Percentiles rank a stretch among this genome's conserved stretches.
Evolutionary conservation across 2,329 filamentous ascomycete genomes (phyloP).

Genomic region (Fusarium pseudonygamai): DNA sequence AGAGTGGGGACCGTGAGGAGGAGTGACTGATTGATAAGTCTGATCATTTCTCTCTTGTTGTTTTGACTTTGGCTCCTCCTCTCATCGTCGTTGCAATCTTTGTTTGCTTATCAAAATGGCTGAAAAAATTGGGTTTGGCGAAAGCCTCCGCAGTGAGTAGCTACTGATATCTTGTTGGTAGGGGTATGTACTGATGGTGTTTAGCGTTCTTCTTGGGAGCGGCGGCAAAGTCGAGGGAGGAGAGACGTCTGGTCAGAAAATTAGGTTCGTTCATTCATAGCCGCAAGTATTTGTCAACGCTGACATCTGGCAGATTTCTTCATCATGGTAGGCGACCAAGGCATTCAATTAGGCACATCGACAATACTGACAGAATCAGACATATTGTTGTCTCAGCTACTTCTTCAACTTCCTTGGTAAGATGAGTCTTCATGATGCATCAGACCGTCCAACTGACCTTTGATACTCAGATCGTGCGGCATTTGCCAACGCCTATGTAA

Average conservation of each 20-base stretch:
- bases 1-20: neutral
- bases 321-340: slow-evolving; percentile 36
- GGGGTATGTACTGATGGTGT: neutral
- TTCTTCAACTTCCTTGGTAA: slow-evolving; percentile 53
- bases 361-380: slow-evolving; percentile 16
- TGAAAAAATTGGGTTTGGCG: neutral
- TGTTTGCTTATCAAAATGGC: neutral
- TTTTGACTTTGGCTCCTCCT: neutral
- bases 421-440: rapidly evolving
- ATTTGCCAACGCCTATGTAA: slow-evolving; percentile 53
- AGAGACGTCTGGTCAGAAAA: slow-evolving; percentile 44
- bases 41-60: neutral
- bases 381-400: slow-evolving; percentile 48
- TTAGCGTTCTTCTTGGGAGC: slow-evolving; percentile 13
- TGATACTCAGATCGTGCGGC: slow-evolving; percentile 29
- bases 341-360: rapidly evolving
- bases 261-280: slow-evolving; percentile 28
- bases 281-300: rapidly evolving
- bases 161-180: too few relatives aligned
- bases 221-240: slow-evolving; percentile 33
- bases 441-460: neutral
- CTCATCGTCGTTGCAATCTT: neutral
- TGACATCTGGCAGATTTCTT: slow-evolving; percentile 43
- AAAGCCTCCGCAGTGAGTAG: neutral
- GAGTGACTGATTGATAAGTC: neutral